A percentile compares a stretch with the other conserved stretches of the same genome.
Conservation (phyloP, 2,329 filamentous ascomycete genomes). For the Didymella pinodella region DNA sequence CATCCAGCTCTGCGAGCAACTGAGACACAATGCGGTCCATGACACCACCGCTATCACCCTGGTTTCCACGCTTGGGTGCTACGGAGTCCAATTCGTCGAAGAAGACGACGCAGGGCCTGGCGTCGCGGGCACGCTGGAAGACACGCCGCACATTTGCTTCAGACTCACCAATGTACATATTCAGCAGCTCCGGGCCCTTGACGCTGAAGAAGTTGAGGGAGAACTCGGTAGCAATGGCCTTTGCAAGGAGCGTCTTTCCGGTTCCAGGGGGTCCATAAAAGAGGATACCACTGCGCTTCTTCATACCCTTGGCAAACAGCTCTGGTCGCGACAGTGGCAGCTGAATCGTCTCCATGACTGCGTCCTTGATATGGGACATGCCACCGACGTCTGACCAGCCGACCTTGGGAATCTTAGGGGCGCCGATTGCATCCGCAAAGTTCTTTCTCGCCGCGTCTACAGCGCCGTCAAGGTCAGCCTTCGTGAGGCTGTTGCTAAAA, state of each 20-base stretch:
- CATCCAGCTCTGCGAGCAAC: conserved; percentile 91
- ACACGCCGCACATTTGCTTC: conserved; percentile 91
- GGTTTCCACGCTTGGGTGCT: conserved; percentile 94
- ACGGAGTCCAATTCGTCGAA: conserved; percentile 94
- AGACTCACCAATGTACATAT: conserved; percentile 96
- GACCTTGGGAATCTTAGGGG: conserved; percentile 97
- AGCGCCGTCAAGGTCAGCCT: conserved; percentile 86
- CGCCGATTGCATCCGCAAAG: conserved; percentile 96
- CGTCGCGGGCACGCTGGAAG: conserved; percentile 86
- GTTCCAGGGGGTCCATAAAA: conserved; percentile 93
- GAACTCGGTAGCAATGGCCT: conserved; percentile 92
- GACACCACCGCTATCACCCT: conserved; percentile 95
- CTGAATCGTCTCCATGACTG: conserved; percentile 96
- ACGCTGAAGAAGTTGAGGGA: conserved; percentile 94
- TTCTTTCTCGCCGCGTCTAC: conserved; percentile 97
- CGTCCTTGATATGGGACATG: conserved; percentile 91
- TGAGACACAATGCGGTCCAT: conserved; percentile 99
- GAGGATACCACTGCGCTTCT: conserved; percentile 92
- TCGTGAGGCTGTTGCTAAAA: conserved; percentile 77
- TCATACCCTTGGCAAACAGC: conserved; percentile 96
- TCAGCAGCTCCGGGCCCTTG: conserved; percentile 88
- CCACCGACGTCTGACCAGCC: conserved; percentile 96
- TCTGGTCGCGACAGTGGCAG: conserved; percentile 90
- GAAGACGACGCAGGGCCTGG: conserved; percentile 88
- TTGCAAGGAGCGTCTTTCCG: conserved; percentile 90